Evolutionary conservation across 176 grass and related monocot genomes (phyloP), one percentile per base, ranked within the genome.

Genomic region (Oryza longistaminata): DNA sequence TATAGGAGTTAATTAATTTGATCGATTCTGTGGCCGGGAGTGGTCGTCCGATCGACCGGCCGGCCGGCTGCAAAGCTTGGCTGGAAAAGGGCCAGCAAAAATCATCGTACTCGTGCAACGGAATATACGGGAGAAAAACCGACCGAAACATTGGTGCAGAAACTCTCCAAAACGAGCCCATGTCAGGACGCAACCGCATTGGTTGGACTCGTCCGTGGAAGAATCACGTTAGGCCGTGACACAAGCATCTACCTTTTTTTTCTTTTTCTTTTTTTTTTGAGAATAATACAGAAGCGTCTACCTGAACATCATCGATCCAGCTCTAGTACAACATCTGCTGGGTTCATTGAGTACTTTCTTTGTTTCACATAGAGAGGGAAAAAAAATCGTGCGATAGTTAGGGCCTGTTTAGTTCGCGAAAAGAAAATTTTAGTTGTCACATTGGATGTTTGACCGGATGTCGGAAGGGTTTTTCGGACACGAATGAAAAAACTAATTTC

Each of bases 81-180:
- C 69, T 14, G 2, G 55, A 83, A 22, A 13, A 37, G 61, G 26
- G 11, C 58, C 26, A 74, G 16, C 70, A 76, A 45, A 45, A n/a
- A 70, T 85, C 45, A 44, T 85, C 9, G 3, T 69, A 6, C 64
- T 70, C 48, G 9, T 85, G 33, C 48, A 2, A 0, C 0, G 70
- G 81, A 65, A 85, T 85, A 85, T 70, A 85, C n/a, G 35, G 7
- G 9, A 55, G 3, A 17, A 35, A 49, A 49, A 49, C 46, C 46
- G 49, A 52, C 49, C 49, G 49, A 52, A 1, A 13, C 12, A 49
- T 16, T 16, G 44, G 49, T 52, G 49, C 12, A 15, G 14, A 10
- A 52, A 52, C 14, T 66, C 65, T 50, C 60, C 42, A 75, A 21
- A 75, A 74, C 81, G 16, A 74, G 71, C 58, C 81, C 43, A 84